Evolutionary conservation across 768 basidiomycete species (phyloP).

Genomic region (Boletus fagicola): DNA sequence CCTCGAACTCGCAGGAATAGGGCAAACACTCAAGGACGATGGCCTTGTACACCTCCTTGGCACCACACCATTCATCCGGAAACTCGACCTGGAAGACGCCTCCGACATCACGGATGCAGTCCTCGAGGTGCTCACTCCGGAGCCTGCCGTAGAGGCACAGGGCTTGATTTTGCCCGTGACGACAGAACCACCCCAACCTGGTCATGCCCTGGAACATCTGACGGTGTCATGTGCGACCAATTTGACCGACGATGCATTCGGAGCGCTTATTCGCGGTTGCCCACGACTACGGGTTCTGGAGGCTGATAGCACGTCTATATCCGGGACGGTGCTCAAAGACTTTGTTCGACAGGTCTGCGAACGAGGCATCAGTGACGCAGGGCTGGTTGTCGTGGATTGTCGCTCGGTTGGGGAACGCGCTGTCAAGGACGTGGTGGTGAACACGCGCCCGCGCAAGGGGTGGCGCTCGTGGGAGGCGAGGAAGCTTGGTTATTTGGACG

Average conservation of each 20-base stretch:
- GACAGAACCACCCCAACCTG: slow-evolving; percentile 42
- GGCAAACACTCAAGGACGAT: slow-evolving; percentile 62
- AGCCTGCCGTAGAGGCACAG: slow-evolving; percentile 4
- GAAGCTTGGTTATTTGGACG: slow-evolving; percentile 69
- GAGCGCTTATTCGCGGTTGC: slow-evolving; percentile 63
- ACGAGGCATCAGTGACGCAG: slow-evolving; percentile 49
- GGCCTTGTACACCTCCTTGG: slow-evolving; percentile 71
- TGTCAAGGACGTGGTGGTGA: slow-evolving; percentile 56
- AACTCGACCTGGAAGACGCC: slow-evolving; percentile 86
- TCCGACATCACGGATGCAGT: slow-evolving; percentile 68
- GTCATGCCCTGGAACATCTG: slow-evolving; percentile 70
- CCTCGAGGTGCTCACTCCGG: slow-evolving; percentile 62
- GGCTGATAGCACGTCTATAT: slow-evolving; percentile 76
- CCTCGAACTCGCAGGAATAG: slow-evolving; percentile 78
- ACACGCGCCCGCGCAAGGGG: slow-evolving; percentile 67
- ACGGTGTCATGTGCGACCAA: slow-evolving; percentile 64
- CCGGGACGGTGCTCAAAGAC: slow-evolving; percentile 56
- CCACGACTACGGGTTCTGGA: slow-evolving; percentile 63
- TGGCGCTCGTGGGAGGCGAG: slow-evolving; percentile 75
- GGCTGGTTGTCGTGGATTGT: slow-evolving; percentile 73
- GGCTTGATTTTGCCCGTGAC: slow-evolving; percentile 8
- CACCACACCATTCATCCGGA: slow-evolving; percentile 68
- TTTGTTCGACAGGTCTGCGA: slow-evolving; percentile 59
- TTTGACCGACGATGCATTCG: slow-evolving; percentile 62
- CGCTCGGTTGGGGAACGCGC: slow-evolving; percentile 60